phyloP scores from a whole-genome alignment of 1,284 basidiomycete genomes.

The Moniliella sp. region DNA sequence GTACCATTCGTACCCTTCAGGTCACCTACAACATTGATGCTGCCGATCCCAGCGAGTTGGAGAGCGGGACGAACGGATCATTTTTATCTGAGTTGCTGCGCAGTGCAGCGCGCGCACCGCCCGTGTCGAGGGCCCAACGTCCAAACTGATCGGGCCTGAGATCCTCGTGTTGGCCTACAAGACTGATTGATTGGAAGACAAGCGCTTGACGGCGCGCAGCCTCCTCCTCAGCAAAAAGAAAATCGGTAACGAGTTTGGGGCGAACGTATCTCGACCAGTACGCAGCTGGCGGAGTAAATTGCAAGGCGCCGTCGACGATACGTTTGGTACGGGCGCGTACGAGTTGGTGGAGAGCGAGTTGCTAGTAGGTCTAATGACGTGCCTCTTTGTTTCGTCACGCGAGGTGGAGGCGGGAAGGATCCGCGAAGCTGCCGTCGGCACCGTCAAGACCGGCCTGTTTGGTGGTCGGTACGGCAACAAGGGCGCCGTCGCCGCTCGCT shows the following conservation, averaged over 20 bases:
- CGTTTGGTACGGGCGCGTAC: no score
- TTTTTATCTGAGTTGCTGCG: constrained; percentile 13
- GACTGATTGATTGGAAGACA: constrained; percentile 79
- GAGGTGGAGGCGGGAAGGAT: constrained; percentile 38
- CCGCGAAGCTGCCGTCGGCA: constrained; percentile 52
- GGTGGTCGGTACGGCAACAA: constrained; percentile 85
- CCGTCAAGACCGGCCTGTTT: constrained; percentile 74
- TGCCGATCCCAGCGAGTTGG: constrained; percentile 53
- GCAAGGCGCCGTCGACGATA: constrained; percentile 8
- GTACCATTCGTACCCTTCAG: constrained; percentile 55
- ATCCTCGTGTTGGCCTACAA: constrained; percentile 78
- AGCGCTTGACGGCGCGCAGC: constrained; percentile 54
- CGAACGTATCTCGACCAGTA: constrained; percentile 5
- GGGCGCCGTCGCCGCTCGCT: constrained; percentile 71
- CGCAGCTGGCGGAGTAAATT: constrained; percentile 22
- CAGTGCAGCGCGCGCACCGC: constrained; percentile 6
- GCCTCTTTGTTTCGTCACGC: constrained; percentile 68
- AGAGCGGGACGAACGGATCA: constrained; percentile 14
- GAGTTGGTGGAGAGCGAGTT: constrained; percentile 63
- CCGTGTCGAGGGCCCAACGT: no score
- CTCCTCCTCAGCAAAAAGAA: constrained; percentile 19
- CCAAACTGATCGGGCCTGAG: no score
- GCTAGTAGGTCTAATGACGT: constrained; percentile 70
- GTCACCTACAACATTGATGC: constrained; percentile 87
- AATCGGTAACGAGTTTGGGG: constrained; percentile 11